Evolutionary conservation across 2,329 filamentous ascomycete species (phyloP), one percentile per base, ranked within the genome.

Genomic region (Arthrobotrys sphaeroides): DNA sequence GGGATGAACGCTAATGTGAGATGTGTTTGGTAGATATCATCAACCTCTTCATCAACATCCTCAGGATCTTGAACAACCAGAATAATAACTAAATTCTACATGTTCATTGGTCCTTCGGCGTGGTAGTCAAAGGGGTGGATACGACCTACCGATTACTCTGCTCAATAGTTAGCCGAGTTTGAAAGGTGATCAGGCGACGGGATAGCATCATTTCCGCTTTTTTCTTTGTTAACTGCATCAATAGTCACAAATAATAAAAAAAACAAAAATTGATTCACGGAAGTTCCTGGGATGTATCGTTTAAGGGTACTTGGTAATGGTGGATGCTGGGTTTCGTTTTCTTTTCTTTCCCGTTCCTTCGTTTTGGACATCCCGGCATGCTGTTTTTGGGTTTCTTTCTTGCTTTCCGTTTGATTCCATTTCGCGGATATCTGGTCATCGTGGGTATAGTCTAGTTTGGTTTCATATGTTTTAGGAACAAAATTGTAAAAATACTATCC

Each of bases 11-110:
- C 24, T 53, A 53, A 53, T 5, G 2, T 49, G n/a, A 5, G 4
- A 20, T 53, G 7, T 2, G 12, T 28, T 26, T 7, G 9, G 9
- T 40, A 75, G 94, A 98, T 83, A 90, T 98, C 78, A 92, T 98
- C 85, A 99, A 99, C 87, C 84, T 99, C 79, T 99, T 99, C 88
- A 86, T 99, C 79, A 91, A 93, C 62, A 99, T 99, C 81, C 86
- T 99, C 81, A 88, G 95, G 81, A 98, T 99, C 80, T 86, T 99
- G 81, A 99, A 99, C 86, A 96, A 91, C 85, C 92, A 97, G 86
- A 90, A 89, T 82, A 94, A 96, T 84, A 96, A 97, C 87, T 98
- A 89, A 78, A 42, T 45, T 12, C 26, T 18, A 2, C 40, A 12
- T 6, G 68, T 13, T 36, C 6, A 20, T 53, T 33, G 47, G 31